Conservation (phyloP, 2,329 filamentous ascomycete genomes). For the Colletotrichum chlorophyti region DNA sequence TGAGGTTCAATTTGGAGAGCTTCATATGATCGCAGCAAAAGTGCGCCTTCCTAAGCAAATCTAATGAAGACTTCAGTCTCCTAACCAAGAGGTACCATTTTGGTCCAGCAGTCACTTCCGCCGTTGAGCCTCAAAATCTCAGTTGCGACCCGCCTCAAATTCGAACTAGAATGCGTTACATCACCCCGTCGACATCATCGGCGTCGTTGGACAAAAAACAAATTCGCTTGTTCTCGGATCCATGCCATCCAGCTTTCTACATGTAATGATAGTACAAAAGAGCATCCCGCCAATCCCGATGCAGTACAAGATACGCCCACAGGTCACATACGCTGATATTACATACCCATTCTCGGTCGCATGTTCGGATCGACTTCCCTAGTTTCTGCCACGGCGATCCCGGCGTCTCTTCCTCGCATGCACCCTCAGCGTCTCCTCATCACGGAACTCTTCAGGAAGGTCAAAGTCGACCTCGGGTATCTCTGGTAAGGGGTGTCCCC, state of each 20-base stretch:
- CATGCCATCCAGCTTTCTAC: constrained; percentile 19
- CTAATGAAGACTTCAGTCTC: too few species aligned
- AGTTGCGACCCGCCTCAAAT: too few species aligned
- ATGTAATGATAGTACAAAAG: constrained; percentile 21
- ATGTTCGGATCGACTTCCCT: constrained; percentile 23
- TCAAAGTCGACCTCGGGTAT: constrained; percentile 74
- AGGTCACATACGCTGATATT: not conserved
- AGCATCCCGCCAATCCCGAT: constrained; percentile 7
- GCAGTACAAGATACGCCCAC: constrained; percentile 2
- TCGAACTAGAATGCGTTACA: too few species aligned
- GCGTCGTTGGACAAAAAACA: constrained; percentile 1
- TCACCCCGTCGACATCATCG: not conserved
- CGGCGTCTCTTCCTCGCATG: constrained; percentile 69
- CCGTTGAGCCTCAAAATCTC: too few species aligned
- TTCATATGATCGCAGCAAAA: too few species aligned
- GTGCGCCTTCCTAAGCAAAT: too few species aligned
- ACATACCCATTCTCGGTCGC: not conserved
- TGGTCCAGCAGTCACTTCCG: too few species aligned
- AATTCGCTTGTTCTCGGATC: constrained; percentile 26
- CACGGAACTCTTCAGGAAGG: constrained; percentile 69
- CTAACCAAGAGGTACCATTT: too few species aligned
- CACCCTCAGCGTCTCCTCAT: constrained; percentile 62
- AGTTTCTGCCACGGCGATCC: constrained; percentile 59
- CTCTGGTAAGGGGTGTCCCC: constrained; percentile 83
- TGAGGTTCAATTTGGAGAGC: not conserved